These are phyloP conservation scores for Solanum corneliomulleri DNA, from an alignment of 257 asterid genomes.

Conservation along the genomic window DNA sequence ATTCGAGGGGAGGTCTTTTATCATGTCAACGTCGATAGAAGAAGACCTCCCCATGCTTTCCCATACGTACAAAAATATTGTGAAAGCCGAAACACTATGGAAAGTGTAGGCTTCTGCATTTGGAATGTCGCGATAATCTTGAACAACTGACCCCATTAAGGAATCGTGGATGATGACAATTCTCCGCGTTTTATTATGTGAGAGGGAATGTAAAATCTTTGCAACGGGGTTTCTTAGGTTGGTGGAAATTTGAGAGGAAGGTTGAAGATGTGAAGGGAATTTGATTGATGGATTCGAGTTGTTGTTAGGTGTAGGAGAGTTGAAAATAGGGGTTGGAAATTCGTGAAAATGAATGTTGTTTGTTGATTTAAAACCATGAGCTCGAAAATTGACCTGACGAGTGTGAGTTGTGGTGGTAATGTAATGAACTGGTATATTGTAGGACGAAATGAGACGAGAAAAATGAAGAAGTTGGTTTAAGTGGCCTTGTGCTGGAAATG, in stretches of 20 bases:
- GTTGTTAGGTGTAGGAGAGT: conserved; percentile 11
- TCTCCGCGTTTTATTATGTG: conserved; percentile 2
- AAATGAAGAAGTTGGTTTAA: conserved; percentile 77
- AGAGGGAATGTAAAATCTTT: conserved; percentile 12
- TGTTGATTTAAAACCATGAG: conserved; percentile 34
- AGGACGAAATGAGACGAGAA: conserved; percentile 46
- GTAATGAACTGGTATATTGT: conserved; percentile 27
- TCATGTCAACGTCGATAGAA: conserved; percentile 8
- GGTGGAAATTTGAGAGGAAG: conserved; percentile 12
- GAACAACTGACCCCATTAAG: conserved; percentile 47
- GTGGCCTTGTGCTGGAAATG: conserved; percentile 69
- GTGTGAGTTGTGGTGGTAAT: conserved; percentile 39
- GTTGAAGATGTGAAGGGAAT: conserved; percentile 32
- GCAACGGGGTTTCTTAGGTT: conserved; percentile 31
- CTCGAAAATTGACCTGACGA: conserved; percentile 42
- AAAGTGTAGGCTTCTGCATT: conserved; percentile 44
- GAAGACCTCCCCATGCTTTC: conserved; percentile 36
- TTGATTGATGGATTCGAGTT: conserved; percentile 3
- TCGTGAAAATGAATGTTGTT: conserved; percentile 37
- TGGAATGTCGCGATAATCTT: conserved; percentile 17
- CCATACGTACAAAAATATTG: conserved; percentile 42
- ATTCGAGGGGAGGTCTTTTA: conserved; percentile 17
- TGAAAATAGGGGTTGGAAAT: conserved; percentile 4
- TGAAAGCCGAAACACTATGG: conserved; percentile 44
- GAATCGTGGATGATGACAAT: conserved; percentile 37